A percentile compares a stretch with the other conserved stretches of the same genome.
Evolutionary conservation across 2,329 filamentous ascomycete genomes (phyloP).

Genomic region (Monilinia fructicola): DNA sequence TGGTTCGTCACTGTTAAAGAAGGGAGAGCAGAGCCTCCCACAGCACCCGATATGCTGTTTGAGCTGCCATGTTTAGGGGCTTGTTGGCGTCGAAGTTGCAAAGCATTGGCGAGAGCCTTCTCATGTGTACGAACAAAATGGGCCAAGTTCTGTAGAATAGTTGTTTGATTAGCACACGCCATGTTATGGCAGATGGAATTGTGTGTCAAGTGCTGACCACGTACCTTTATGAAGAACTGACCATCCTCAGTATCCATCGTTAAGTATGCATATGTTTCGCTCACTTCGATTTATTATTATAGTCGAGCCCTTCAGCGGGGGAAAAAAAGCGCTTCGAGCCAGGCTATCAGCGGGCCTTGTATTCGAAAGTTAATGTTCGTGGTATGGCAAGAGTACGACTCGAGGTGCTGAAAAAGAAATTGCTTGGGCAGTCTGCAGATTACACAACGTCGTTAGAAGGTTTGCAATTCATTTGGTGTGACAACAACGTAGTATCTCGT

Average conservation of each 20-base stretch:
- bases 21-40: slow-evolving; percentile 44
- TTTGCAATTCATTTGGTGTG: slow-evolving; percentile 25
- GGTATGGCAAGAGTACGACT: slow-evolving; percentile 32
- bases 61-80: slow-evolving; percentile 67
- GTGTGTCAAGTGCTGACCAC: slow-evolving; percentile 28
- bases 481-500: slow-evolving; percentile 19
- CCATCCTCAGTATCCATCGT: slow-evolving; percentile 75
- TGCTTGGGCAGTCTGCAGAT: slow-evolving; percentile 33
- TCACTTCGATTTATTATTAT: slow-evolving; percentile 26
- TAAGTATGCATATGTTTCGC: slow-evolving; percentile 49
- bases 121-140: slow-evolving; percentile 96
- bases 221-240: slow-evolving; percentile 83
- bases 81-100: slow-evolving; percentile 78
- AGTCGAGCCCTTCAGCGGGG: slow-evolving; percentile 34
- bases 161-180: slow-evolving; percentile 6
- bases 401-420: slow-evolving; percentile 25
- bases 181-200: slow-evolving; percentile 21
- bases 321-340: slow-evolving; percentile 24
- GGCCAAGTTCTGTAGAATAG: slow-evolving; percentile 73
- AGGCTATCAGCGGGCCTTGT: slow-evolving; percentile 35
- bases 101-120: slow-evolving; percentile 91
- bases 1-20: slow-evolving; percentile 56
- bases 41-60: slow-evolving; percentile 60
- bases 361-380: slow-evolving; percentile 28
- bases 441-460: slow-evolving; percentile 34